These are phyloP conservation scores for Pholiota conissans DNA, from an alignment of 768 basidiomycete genomes.

Conservation along the genomic window DNA sequence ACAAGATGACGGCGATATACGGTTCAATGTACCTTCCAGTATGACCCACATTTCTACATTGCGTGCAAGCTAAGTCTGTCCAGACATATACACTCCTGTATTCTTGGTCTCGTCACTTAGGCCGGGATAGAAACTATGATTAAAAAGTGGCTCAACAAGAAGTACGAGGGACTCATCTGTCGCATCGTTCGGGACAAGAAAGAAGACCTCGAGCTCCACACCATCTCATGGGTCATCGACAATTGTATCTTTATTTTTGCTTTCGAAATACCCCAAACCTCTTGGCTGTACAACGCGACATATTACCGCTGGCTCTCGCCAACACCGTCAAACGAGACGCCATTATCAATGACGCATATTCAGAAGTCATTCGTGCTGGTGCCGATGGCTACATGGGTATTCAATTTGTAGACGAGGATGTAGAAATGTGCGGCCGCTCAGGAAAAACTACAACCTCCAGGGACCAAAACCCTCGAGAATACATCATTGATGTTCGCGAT, in stretches of 20 bases:
- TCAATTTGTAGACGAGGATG: slow-evolving; percentile 63
- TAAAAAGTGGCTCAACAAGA: slow-evolving; percentile 95
- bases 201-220: slow-evolving; percentile 96
- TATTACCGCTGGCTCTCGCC: slow-evolving; percentile 85
- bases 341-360: slow-evolving; percentile 96
- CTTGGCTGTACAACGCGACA: slow-evolving; percentile 80
- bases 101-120: slow-evolving; percentile 36
- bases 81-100: not conserved
- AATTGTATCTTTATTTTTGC: slow-evolving; percentile 83
- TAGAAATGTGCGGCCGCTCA: slow-evolving; percentile 40
- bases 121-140: slow-evolving; percentile 83
- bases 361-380: slow-evolving; percentile 88
- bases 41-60: slow-evolving; percentile 94
- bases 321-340: slow-evolving; percentile 94
- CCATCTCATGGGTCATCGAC: slow-evolving; percentile 92
- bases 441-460: slow-evolving; percentile 31
- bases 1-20: slow-evolving; percentile 92
- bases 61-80: slow-evolving; percentile 75
- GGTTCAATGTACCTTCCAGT: slow-evolving; percentile 92
- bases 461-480: slow-evolving; percentile 86
- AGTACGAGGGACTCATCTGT: slow-evolving; percentile 84
- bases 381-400: slow-evolving; percentile 67
- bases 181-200: slow-evolving; percentile 82
- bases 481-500: slow-evolving; percentile 92
- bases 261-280: slow-evolving; percentile 94